Percentiles rank a stretch among this genome's conserved stretches.
These are phyloP conservation scores for Oleoguttula mirabilis DNA, from an alignment of 495 filamentous ascomycete species.

Conservation along the genomic window DNA sequence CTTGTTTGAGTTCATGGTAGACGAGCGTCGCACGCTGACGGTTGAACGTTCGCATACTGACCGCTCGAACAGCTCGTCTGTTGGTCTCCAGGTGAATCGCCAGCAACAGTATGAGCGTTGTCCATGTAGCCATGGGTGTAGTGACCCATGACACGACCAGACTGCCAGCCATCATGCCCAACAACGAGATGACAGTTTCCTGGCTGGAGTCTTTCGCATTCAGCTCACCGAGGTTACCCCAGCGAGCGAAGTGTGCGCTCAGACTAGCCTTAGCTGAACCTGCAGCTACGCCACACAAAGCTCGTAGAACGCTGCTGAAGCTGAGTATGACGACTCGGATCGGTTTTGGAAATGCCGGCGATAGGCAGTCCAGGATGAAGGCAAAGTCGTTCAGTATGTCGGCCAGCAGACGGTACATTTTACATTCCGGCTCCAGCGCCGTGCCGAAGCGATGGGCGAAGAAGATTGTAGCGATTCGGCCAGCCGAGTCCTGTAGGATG, in stretches of 20 bases:
- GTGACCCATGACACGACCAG: constrained; percentile 66
- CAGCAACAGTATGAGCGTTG: constrained; percentile 58
- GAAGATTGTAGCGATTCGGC: constrained; percentile 75
- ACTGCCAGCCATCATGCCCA: constrained; percentile 81
- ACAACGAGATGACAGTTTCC: constrained; percentile 82
- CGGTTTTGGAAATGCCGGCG: constrained; percentile 60
- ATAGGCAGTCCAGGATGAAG: constrained; percentile 79
- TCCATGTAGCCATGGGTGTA: constrained; percentile 60
- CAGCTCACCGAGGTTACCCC: constrained; percentile 84
- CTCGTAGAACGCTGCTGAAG: constrained; percentile 60
- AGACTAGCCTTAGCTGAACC: constrained; percentile 82
- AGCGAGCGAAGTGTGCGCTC: constrained; percentile 79
- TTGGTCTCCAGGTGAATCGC: constrained; percentile 67
- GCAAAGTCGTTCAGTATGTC: constrained; percentile 89
- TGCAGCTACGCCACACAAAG: constrained; percentile 80
- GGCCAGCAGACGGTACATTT: constrained; percentile 79
- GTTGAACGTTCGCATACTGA: constrained; percentile 78
- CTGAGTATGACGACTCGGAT: constrained; percentile 60
- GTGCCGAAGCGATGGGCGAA: constrained; percentile 80
- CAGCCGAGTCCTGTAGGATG: constrained; percentile 73
- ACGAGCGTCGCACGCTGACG: constrained; percentile 75
- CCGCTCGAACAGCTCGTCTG: constrained; percentile 71
- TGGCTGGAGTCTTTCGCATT: constrained; percentile 97
- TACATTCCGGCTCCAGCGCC: constrained; percentile 88
- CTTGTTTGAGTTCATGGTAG: constrained; percentile 46